Conservation (phyloP, 805 yeast genomes). For the Starmerella powellii region DNA sequence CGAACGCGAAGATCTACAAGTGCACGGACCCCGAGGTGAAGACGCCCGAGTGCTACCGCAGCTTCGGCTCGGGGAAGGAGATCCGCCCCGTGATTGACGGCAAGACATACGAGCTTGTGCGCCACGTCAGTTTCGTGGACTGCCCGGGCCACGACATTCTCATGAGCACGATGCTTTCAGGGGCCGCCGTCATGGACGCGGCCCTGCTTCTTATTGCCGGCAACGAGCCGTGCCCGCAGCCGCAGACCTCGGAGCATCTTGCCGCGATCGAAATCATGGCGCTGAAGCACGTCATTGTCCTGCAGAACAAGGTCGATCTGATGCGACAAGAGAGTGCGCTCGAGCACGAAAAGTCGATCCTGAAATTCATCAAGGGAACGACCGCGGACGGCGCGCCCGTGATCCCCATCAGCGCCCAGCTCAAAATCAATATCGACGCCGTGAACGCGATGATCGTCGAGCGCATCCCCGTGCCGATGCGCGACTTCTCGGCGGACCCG, state of each 20-base stretch:
- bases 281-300: slow-evolving; percentile 85
- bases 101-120: slow-evolving; percentile 71
- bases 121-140: slow-evolving; percentile 98
- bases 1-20: slow-evolving; percentile 95
- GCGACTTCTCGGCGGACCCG: slow-evolving; percentile 91
- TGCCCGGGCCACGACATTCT: slow-evolving; percentile 99
- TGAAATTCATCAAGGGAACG: slow-evolving; percentile 90
- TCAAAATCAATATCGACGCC: slow-evolving; percentile 96
- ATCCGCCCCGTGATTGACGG: slow-evolving; percentile 84
- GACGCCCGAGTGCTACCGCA: slow-evolving; percentile 88
- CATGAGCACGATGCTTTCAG: slow-evolving; percentile 99
- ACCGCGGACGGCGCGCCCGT: slow-evolving; percentile 99
- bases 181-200: slow-evolving; percentile 99
- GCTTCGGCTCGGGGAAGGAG: slow-evolving; percentile 90
- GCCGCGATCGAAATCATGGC: slow-evolving; percentile 99
- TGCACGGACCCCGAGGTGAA: slow-evolving; percentile 78
- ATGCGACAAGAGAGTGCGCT: slow-evolving; percentile 95
- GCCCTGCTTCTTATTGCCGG: slow-evolving; percentile 93
- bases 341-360: slow-evolving; percentile 87
- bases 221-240: slow-evolving; percentile 98
- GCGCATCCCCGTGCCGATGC: slow-evolving; percentile 87
- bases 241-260: slow-evolving; percentile 97
- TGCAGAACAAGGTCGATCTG: slow-evolving; percentile 96
- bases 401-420: slow-evolving; percentile 96
- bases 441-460: slow-evolving; percentile 93